A percentile compares a stretch with the other conserved stretches of the same genome.
phyloP scores from a whole-genome alignment of 2,329 filamentous ascomycete species.

The Aspergillus sp. region DNA sequence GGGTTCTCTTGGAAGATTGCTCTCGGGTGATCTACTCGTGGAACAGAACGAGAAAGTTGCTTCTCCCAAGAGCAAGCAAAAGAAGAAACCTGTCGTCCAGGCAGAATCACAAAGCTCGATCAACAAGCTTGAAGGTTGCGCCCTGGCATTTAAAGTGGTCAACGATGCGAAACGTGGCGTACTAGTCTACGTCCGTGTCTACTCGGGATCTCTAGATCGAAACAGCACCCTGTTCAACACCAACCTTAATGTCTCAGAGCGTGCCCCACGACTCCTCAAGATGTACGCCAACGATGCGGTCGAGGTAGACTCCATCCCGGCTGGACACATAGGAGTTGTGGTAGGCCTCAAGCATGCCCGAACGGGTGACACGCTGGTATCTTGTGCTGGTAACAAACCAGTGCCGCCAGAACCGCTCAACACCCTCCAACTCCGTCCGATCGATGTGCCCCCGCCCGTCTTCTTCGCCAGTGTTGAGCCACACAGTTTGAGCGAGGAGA shows the following conservation, averaged over 20 bases:
- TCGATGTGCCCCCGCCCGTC: constrained; percentile 85
- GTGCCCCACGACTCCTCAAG: constrained; percentile 74
- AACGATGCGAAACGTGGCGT: constrained; percentile 81
- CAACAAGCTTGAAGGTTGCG: constrained; percentile 64
- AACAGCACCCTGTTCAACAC: constrained; percentile 82
- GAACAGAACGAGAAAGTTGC: constrained; percentile 27
- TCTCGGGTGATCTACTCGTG: constrained; percentile 42
- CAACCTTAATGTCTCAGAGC: constrained; percentile 72
- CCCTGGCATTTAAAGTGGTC: constrained; percentile 86
- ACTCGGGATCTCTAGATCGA: constrained; percentile 73
- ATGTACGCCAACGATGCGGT: constrained; percentile 87
- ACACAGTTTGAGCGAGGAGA: constrained; percentile 71
- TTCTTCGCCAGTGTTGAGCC: constrained; percentile 95
- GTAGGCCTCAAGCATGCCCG: constrained; percentile 85
- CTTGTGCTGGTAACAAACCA: constrained; percentile 61
- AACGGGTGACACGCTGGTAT: constrained; percentile 87
- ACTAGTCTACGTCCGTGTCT: constrained; percentile 87
- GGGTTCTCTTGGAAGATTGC: constrained; percentile 49
- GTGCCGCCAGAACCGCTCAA: constrained; percentile 65
- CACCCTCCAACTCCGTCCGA: constrained; percentile 77
- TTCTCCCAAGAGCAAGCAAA: constrained; percentile 35
- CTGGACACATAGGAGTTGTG: constrained; percentile 92
- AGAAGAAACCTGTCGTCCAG: constrained; percentile 37
- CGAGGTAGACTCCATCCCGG: constrained; percentile 72
- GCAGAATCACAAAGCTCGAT: constrained; percentile 43